Evolutionary conservation across 2,329 filamentous ascomycete species (phyloP).

Genomic region (Hypoxylon rubiginosum): DNA sequence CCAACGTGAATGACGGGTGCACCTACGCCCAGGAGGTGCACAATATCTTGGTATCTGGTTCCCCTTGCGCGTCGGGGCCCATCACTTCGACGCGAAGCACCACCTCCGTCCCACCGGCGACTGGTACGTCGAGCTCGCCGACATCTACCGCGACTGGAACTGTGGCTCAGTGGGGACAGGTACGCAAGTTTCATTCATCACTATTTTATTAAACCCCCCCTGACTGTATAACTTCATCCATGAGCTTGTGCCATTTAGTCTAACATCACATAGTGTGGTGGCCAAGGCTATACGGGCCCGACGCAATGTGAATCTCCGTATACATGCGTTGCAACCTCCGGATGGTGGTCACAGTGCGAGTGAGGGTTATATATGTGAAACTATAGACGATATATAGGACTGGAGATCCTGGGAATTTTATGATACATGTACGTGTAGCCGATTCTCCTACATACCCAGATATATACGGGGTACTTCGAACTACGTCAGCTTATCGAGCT

Average conservation of each 20-base stretch:
- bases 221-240: background rate
- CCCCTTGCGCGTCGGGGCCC: conserved; percentile 43
- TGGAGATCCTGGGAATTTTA: no score
- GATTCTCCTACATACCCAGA: no score
- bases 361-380: conserved; percentile 4
- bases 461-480: no score
- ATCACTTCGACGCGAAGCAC: background rate
- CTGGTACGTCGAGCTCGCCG: background rate
- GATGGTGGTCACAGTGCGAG: conserved; percentile 39
- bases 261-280: conserved; percentile 37
- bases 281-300: conserved; percentile 37
- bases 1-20: conserved; percentile 53
- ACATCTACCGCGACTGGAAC: background rate
- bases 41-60: conserved; percentile 53
- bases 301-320: conserved; percentile 37
- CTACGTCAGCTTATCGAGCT: no score
- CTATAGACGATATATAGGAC: background rate
- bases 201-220: no score
- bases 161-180: conserved; percentile 5
- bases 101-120: background rate
- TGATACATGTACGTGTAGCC: no score
- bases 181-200: background rate
- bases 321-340: conserved; percentile 23
- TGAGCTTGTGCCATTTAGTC: background rate
- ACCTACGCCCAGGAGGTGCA: conserved; percentile 58